Percentiles rank a stretch among this genome's conserved stretches.
These are phyloP conservation scores for Alternaria gansuensis DNA, from an alignment of 2,329 filamentous ascomycete species.

Conservation along the genomic window DNA sequence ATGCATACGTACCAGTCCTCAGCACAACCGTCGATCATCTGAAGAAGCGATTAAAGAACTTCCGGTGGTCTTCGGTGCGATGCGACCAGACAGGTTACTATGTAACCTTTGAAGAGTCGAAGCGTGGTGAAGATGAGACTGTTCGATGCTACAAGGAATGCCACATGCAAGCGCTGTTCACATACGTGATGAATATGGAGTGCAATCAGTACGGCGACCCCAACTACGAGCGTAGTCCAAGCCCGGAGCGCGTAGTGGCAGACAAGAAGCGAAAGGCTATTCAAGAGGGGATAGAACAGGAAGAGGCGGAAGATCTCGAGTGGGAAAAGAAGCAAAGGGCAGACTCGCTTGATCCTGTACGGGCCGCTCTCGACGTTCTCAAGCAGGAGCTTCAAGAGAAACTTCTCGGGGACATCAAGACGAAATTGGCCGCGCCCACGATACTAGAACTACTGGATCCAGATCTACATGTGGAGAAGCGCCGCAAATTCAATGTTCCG, in stretches of 20 bases:
- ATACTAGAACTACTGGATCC: constrained; percentile 86
- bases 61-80: constrained; percentile 80
- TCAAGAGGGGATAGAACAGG: constrained; percentile 70
- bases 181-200: constrained; percentile 91
- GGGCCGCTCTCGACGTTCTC: constrained; percentile 81
- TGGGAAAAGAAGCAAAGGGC: constrained; percentile 90
- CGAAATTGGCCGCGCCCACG: constrained; percentile 81
- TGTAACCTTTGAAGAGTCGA: constrained; percentile 84
- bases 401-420: constrained; percentile 86
- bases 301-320: constrained; percentile 83
- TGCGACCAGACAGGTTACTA: constrained; percentile 90
- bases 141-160: constrained; percentile 80
- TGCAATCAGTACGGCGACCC: constrained; percentile 74
- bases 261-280: constrained; percentile 69
- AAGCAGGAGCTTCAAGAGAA: constrained; percentile 85
- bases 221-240: constrained; percentile 66
- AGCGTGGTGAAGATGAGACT: constrained; percentile 79
- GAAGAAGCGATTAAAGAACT: constrained; percentile 86
- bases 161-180: constrained; percentile 86
- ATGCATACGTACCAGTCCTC: constrained; percentile 85
- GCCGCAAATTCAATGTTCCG: constrained; percentile 79
- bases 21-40: constrained; percentile 86
- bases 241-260: constrained; percentile 59
- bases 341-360: constrained; percentile 87
- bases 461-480: constrained; percentile 78